These are phyloP conservation scores for Phytophthora constricta DNA, from an alignment of 352 stramenopile genomes.

Conservation along the genomic window DNA sequence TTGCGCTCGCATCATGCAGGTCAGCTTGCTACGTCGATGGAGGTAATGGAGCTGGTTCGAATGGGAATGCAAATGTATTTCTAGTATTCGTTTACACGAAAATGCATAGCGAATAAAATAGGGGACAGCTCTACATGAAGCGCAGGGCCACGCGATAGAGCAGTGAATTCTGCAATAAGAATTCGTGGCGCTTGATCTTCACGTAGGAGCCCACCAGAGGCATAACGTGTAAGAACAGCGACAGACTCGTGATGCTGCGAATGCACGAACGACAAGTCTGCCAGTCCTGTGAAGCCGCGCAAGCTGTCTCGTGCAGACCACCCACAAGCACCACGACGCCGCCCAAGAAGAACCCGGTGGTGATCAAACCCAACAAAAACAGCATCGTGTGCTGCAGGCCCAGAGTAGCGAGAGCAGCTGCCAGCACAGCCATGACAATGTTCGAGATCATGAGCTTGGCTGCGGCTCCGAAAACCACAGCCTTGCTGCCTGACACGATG, in stretches of 20 bases:
- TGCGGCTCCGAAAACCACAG: conserved; percentile 68
- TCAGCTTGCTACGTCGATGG: background rate
- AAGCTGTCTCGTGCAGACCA: conserved; percentile 59
- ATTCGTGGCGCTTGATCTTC: conserved; percentile 80
- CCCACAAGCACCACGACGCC: conserved; percentile 68
- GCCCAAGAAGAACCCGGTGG: conserved; percentile 56
- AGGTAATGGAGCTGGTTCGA: too few relatives aligned
- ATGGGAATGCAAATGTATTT: background rate
- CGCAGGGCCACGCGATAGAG: conserved; percentile 78
- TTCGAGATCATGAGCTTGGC: conserved; percentile 70
- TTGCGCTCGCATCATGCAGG: background rate
- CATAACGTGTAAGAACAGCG: conserved; percentile 75
- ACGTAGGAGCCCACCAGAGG: conserved; percentile 69
- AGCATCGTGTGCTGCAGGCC: conserved; percentile 66
- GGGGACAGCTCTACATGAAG: conserved; percentile 55
- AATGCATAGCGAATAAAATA: conserved; percentile 16
- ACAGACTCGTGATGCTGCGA: conserved; percentile 82
- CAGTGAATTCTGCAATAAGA: conserved; percentile 74
- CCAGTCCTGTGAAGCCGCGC: conserved; percentile 66
- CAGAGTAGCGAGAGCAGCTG: conserved; percentile 54
- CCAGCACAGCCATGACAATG: conserved; percentile 53
- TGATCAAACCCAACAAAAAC: conserved; percentile 56
- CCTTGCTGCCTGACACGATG: conserved; percentile 71
- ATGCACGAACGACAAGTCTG: conserved; percentile 72
- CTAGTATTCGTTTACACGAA: background rate